Conservation (phyloP, 2,329 filamentous ascomycete genomes). For the Arthrocladium fulminans region DNA sequence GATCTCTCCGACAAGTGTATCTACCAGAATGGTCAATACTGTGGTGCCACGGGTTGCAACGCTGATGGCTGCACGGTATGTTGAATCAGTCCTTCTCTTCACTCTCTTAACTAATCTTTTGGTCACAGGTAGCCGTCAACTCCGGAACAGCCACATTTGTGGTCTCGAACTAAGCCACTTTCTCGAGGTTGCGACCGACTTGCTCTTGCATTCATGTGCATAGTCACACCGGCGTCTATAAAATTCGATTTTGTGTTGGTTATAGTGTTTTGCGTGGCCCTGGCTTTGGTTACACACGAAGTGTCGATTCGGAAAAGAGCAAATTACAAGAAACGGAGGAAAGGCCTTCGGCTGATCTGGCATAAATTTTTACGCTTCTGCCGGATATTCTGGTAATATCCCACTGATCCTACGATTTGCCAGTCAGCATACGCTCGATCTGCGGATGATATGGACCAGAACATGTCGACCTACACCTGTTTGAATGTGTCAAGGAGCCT, state of each 20-base stretch:
- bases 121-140: conserved; percentile 40
- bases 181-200: conserved; percentile 14
- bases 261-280: conserved; percentile 2
- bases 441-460: not conserved
- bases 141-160: conserved; percentile 44
- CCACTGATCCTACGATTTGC: not conserved
- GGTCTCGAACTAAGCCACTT: conserved; percentile 25
- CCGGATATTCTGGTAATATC: conserved; percentile 1
- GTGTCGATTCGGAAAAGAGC: not conserved
- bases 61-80: conserved; percentile 72
- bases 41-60: conserved; percentile 41
- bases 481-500: not conserved
- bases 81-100: conserved; percentile 23
- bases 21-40: conserved; percentile 57
- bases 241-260: conserved; percentile 2
- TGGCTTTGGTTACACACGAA: not conserved
- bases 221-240: conserved; percentile 5
- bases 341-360: not conserved
- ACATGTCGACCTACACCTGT: not conserved
- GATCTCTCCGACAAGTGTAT: conserved; percentile 56
- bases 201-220: conserved; percentile 16
- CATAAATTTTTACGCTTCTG: not conserved
- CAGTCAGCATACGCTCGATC: not conserved
- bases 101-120: conserved; percentile 12
- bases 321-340: not conserved